Percentiles rank a stretch among this genome's conserved stretches.
These are phyloP conservation scores for Schizonepeta tenuifolia DNA, from an alignment of 257 asterid genomes.

Conservation along the genomic window DNA sequence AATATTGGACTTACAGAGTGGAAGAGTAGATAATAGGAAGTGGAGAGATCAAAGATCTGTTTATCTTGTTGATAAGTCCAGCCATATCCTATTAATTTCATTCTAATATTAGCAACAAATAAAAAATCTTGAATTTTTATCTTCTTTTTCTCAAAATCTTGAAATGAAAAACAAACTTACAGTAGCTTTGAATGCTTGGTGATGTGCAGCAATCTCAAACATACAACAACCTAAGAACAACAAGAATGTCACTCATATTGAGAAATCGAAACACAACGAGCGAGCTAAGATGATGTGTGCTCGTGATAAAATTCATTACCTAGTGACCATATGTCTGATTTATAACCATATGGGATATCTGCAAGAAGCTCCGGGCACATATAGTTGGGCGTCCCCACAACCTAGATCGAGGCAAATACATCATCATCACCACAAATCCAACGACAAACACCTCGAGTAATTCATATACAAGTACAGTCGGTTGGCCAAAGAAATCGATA, in stretches of 20 bases:
- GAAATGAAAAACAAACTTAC: constrained; percentile 48
- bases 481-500: background rate
- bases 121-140: background rate
- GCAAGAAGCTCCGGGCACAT: constrained; percentile 98
- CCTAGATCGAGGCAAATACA: constrained; percentile 49
- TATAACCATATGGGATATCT: constrained; percentile 87
- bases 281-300: background rate
- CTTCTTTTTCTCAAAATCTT: background rate
- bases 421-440: constrained; percentile 9
- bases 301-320: constrained; percentile 48
- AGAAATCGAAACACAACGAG: background rate
- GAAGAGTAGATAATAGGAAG: constrained; percentile 90
- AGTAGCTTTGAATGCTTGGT: constrained; percentile 85
- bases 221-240: constrained; percentile 77
- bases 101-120: constrained; percentile 24
- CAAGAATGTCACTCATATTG: constrained; percentile 2
- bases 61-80: constrained; percentile 92
- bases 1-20: constrained; percentile 61
- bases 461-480: background rate
- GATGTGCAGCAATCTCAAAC: constrained; percentile 97
- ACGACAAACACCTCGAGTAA: background rate
- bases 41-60: constrained; percentile 82
- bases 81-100: constrained; percentile 77
- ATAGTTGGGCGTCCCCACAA: constrained; percentile 82
- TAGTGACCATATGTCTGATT: constrained; percentile 94